Percentiles rank a stretch among this genome's conserved stretches.
Conservation (phyloP, 2,329 filamentous ascomycete species). For the Conoideocrella luteorostrata region DNA sequence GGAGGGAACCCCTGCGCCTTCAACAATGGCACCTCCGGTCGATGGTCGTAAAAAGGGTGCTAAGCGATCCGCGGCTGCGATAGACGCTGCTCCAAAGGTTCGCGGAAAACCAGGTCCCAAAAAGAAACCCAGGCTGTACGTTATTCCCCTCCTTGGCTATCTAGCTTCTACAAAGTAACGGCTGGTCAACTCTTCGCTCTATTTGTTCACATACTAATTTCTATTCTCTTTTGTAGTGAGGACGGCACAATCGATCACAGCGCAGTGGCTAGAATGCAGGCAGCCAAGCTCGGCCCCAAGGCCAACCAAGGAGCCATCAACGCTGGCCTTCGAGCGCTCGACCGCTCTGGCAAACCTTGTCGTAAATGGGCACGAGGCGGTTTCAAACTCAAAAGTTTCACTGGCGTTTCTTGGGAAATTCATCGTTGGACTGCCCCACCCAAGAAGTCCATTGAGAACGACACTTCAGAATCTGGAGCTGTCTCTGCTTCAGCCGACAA, state of each 20-base stretch:
- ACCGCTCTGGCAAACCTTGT: conserved; percentile 85
- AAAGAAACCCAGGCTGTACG: conserved; percentile 92
- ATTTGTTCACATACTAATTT: conserved; percentile 21
- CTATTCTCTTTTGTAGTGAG: conserved; percentile 40
- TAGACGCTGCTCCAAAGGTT: conserved; percentile 60
- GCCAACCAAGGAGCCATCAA: conserved; percentile 98
- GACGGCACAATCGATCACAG: conserved; percentile 57
- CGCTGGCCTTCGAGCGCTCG: conserved; percentile 86
- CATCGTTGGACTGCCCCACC: conserved; percentile 73
- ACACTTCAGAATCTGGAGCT: conserved; percentile 38
- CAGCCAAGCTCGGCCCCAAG: conserved; percentile 82
- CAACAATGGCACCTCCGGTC: conserved; percentile 52
- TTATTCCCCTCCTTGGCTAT: too few relatives aligned
- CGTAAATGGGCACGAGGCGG: conserved; percentile 83
- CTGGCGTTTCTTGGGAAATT: conserved; percentile 75
- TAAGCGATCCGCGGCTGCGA: conserved; percentile 58
- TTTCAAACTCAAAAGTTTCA: conserved; percentile 87
- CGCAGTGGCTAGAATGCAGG: conserved; percentile 40
- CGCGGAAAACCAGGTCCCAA: conserved; percentile 89
- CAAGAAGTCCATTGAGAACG: conserved; percentile 43
- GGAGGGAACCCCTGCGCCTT: conserved; percentile 48
- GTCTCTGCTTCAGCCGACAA: conserved; percentile 41
- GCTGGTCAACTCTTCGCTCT: conserved; percentile 3
- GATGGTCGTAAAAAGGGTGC: conserved; percentile 65
- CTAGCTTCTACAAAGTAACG: too few relatives aligned